Evolutionary conservation across 768 basidiomycete species (phyloP).

Genomic region (Leccinum disarticulatum): DNA sequence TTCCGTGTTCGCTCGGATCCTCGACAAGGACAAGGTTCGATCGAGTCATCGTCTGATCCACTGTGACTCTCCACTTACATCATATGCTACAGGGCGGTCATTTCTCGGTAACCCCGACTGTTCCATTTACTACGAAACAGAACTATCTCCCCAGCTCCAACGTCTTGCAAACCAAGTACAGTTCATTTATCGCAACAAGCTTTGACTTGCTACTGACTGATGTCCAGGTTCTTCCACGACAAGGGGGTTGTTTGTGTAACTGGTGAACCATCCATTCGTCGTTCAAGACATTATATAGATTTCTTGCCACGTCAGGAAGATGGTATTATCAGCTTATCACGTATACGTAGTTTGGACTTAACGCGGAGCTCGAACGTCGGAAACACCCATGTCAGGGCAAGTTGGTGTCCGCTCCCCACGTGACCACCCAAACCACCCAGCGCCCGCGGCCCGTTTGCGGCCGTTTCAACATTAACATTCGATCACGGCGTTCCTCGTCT

Average conservation of each 20-base stretch:
- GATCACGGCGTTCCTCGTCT: no score
- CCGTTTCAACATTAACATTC: no score
- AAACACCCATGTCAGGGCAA: no score
- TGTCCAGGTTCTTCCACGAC: constrained; percentile 71
- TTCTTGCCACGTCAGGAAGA: constrained; percentile 68
- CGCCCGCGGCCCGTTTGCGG: no score
- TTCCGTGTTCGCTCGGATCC: constrained; percentile 84
- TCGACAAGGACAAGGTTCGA: constrained; percentile 74
- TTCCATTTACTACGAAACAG: constrained; percentile 73
- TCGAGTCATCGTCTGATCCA: not conserved
- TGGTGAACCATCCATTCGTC: constrained; percentile 39
- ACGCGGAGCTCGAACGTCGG: no score
- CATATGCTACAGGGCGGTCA: constrained; percentile 66
- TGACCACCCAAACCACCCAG: no score
- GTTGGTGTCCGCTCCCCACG: no score
- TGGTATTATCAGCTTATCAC: not conserved
- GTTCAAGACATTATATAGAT: constrained; percentile 42
- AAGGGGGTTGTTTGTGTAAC: constrained; percentile 84
- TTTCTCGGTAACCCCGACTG: constrained; percentile 80
- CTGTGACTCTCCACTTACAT: constrained; percentile 3
- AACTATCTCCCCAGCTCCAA: constrained; percentile 83
- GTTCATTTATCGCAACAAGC: not conserved
- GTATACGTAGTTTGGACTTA: no score
- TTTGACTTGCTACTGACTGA: not conserved
- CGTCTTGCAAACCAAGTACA: constrained; percentile 79